Percentiles rank a stretch among this genome's conserved stretches.
These are phyloP conservation scores for Solanum phureja DNA, from an alignment of 257 asterid species.

Conservation along the genomic window DNA sequence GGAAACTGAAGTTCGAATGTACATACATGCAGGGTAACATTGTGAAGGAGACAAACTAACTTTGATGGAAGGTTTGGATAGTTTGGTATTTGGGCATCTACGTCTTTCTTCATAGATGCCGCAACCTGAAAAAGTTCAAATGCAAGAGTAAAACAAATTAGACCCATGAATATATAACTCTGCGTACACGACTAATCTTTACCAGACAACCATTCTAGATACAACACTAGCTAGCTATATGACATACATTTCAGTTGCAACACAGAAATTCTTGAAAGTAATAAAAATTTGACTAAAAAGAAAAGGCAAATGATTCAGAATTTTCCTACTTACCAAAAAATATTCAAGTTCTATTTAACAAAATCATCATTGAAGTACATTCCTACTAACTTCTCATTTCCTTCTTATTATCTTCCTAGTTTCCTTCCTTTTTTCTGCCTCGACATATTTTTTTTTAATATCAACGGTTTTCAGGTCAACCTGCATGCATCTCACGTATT, in stretches of 20 bases:
- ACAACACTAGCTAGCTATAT: neutral
- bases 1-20: neutral
- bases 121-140: conserved; percentile 52
- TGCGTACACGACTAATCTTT: neutral
- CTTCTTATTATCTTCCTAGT: neutral
- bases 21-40: conserved; percentile 85
- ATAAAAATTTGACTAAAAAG: neutral
- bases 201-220: neutral
- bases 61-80: conserved; percentile 95
- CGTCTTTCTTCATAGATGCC: conserved; percentile 93
- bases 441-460: neutral
- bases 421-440: neutral
- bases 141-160: neutral
- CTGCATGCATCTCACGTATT: neutral
- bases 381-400: neutral
- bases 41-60: conserved; percentile 81
- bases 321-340: neutral
- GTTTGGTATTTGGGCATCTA: conserved; percentile 66
- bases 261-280: neutral
- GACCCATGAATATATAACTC: neutral
- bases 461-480: neutral
- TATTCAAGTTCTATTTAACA: neutral
- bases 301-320: neutral
- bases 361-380: neutral
- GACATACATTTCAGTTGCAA: neutral